Conservation (phyloP, 176 grass and related monocot species). For the Phoenix roebelenii region DNA sequence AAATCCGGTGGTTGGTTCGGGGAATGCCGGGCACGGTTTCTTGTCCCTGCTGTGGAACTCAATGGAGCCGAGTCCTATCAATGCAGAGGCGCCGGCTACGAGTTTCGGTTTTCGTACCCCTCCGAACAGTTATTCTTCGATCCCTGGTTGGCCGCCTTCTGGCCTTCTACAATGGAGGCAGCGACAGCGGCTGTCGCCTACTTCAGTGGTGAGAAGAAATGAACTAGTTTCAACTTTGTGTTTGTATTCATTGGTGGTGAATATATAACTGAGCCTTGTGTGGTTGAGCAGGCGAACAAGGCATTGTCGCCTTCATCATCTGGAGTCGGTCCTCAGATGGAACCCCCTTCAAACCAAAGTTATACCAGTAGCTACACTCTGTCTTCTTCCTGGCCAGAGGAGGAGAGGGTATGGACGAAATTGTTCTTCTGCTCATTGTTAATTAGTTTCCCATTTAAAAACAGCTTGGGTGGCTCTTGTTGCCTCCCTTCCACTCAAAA, state of each 20-base stretch:
- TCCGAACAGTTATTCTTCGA: neutral
- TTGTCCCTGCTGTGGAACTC: conserved; percentile 31
- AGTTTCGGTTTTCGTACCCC: neutral
- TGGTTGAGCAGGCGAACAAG: conserved; percentile 15
- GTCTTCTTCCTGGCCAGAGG: conserved; percentile 17
- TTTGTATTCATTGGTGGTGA: neutral
- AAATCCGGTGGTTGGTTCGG: neutral
- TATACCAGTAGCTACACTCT: conserved; percentile 7
- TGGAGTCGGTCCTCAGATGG: conserved; percentile 18
- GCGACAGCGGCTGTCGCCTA: neutral
- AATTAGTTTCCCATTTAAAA: neutral
- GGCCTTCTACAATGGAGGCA: neutral
- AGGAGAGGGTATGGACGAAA: conserved; percentile 33
- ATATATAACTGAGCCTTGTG: neutral
- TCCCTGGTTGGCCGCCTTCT: neutral
- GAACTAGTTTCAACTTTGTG: too few relatives aligned
- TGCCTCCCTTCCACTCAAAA: too few relatives aligned
- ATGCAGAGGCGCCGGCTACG: conserved; percentile 21
- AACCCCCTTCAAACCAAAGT: conserved; percentile 94
- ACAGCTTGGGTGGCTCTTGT: too few relatives aligned
- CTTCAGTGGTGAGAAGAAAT: neutral
- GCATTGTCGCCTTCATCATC: neutral
- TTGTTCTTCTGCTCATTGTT: conserved; percentile 10
- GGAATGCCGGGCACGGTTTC: conserved; percentile 12
- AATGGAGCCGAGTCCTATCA: conserved; percentile 24